Evolutionary conservation across 2,329 filamentous ascomycete species (phyloP).

Genomic region (Teratosphaeria gauchensis): DNA sequence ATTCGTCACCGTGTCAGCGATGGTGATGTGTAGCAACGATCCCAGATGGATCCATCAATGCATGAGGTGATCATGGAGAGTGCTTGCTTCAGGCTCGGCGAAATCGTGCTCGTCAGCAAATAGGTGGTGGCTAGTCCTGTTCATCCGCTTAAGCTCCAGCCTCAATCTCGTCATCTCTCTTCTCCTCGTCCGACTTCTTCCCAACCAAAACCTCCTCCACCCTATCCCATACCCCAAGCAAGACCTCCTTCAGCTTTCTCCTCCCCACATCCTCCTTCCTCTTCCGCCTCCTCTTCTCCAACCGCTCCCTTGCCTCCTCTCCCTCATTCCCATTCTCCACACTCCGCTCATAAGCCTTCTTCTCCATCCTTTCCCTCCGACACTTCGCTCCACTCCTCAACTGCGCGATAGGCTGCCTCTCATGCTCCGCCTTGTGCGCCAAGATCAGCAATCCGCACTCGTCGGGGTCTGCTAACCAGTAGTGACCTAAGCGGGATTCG

Average conservation of each 20-base stretch:
- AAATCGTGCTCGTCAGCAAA: no score
- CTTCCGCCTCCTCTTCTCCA: neutral
- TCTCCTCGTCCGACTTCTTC: neutral
- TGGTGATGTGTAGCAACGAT: no score
- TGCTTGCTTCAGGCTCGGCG: no score
- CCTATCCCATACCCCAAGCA: neutral
- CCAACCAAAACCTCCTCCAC: neutral
- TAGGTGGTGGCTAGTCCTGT: no score
- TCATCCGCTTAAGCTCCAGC: no score
- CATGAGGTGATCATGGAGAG: no score
- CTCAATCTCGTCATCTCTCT: no score
- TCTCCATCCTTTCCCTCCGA: neutral
- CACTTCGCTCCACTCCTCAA: neutral
- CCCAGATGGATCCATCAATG: no score
- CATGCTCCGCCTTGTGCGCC: neutral
- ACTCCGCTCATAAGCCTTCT: neutral
- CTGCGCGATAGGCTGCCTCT: neutral
- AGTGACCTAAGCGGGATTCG: neutral
- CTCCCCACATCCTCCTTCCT: neutral
- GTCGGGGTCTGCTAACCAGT: neutral
- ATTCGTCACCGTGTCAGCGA: no score
- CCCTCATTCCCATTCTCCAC: neutral
- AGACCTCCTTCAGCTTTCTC: neutral
- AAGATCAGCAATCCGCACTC: neutral
- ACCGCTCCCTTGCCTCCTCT: neutral